Evolutionary conservation across 805 yeast genomes (phyloP), one percentile per base, ranked within the genome.

Genomic region (Peterozyma xylosa): DNA sequence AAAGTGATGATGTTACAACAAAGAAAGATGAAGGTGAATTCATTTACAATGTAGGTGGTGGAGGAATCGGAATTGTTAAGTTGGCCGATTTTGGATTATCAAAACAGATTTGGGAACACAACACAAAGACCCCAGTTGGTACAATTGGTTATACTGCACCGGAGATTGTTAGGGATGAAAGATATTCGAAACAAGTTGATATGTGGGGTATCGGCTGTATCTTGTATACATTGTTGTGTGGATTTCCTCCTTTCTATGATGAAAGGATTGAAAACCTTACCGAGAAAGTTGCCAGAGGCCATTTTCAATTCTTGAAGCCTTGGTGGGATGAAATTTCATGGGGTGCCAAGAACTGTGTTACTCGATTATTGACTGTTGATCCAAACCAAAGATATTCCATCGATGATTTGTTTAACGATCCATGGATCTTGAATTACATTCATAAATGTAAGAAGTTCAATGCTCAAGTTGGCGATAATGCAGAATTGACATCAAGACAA

Each of bases 141-240:
- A 93, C 99, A 1, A 96, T 93, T 14, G 98, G 98, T 3, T 93
- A 93, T 58, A 91, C 98, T 2, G 99, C 99, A 0, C 99, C 99
- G 0, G 99, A 93, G 63, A 91, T 93, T 53, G 98, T 93, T 35
- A 81, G 84, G 51, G 98, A 93, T 62, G 95, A 90, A 66, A 74
- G 81, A 39, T 93, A 93, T 59, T 86, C 96, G 1, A 88, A 86
- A 67, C 84, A 89, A 50, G 99, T 93, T 33, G 99, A 93, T 60
- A 87, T 93, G 93, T 93, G 99, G 99, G 97, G 97, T 5, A 70
- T 93, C 43, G 99, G 99, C 0, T 93, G 99, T 66, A 96, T 93
- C 0, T 66, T 93, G 44, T 93, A 93, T 59, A 93, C 98, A 0
- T 68, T 93, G 37, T 67, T 93, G 33, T 93, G 98, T 67, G 99